Percentiles rank a stretch among this genome's conserved stretches.
These are phyloP conservation scores for Aciculosporium take DNA, from an alignment of 2,329 filamentous ascomycete species.

Conservation along the genomic window DNA sequence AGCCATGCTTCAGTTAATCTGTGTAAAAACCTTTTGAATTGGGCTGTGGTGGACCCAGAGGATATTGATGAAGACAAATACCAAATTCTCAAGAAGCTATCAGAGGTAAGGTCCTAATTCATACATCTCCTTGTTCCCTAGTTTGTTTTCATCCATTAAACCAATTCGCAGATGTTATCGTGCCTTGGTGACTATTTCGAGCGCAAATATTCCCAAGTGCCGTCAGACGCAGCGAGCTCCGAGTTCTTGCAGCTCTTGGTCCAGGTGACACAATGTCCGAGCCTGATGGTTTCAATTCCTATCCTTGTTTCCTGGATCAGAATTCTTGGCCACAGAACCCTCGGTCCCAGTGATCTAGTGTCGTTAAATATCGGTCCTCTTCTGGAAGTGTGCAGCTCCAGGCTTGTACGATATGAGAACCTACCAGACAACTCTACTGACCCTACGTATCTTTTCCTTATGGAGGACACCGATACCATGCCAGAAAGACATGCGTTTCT, in stretches of 20 bases:
- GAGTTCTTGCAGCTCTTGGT: conserved; percentile 70
- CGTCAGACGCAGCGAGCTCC: conserved; percentile 48
- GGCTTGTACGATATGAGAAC: conserved; percentile 77
- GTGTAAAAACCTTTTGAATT: conserved; percentile 60
- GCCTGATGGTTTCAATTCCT: conserved; percentile 85
- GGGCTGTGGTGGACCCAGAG: conserved; percentile 64
- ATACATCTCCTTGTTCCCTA: background rate
- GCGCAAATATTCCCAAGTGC: conserved; percentile 55
- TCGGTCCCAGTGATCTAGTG: conserved; percentile 49
- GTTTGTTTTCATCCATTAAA: conserved; percentile 5
- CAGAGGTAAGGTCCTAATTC: conserved; percentile 48
- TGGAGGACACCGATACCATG: conserved; percentile 88
- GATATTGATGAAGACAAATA: conserved; percentile 89
- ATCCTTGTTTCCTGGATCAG: conserved; percentile 82
- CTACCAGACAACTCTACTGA: conserved; percentile 72
- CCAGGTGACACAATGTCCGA: conserved; percentile 66
- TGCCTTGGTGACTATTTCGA: conserved; percentile 75
- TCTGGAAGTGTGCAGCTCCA: conserved; percentile 67
- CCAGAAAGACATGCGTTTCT: conserved; percentile 91
- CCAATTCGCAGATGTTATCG: conserved; percentile 53
- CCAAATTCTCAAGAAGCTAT: conserved; percentile 81
- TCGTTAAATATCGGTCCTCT: conserved; percentile 56
- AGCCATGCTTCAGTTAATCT: conserved; percentile 55
- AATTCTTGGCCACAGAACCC: conserved; percentile 56
- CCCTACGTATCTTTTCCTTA: conserved; percentile 64